phyloP scores from a whole-genome alignment of 177 flowering plant species.

The Vitis hybrid region DNA sequence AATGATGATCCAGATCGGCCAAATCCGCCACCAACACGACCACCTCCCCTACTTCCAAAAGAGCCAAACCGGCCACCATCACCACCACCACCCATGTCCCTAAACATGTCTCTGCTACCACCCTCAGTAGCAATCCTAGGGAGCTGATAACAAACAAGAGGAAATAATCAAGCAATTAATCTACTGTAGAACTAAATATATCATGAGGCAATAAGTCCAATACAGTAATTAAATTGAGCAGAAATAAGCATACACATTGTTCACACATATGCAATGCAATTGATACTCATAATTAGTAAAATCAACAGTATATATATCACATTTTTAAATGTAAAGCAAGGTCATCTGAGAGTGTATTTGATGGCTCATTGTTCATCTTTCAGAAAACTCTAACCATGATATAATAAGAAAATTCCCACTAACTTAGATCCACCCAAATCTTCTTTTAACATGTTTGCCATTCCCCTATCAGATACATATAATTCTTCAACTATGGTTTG shows the following conservation, averaged over 20 bases:
- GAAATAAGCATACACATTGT: neutral
- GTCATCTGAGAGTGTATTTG: too few species aligned
- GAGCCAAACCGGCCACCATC: conserved; percentile 34
- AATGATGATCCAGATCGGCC: conserved; percentile 21
- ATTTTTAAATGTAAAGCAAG: too few species aligned
- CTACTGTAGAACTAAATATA: neutral
- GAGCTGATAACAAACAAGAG: conserved; percentile 42
- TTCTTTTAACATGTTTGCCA: neutral
- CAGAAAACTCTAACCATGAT: neutral
- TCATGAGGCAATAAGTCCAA: neutral
- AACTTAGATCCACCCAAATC: neutral
- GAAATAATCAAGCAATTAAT: neutral
- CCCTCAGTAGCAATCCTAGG: conserved; percentile 55
- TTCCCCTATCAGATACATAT: neutral
- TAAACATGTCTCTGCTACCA: conserved; percentile 39
- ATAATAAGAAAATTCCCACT: neutral
- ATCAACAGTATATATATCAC: neutral
- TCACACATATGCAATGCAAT: too few species aligned
- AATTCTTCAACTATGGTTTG: too few species aligned
- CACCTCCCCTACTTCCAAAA: conserved; percentile 26
- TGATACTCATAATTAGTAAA: too few species aligned
- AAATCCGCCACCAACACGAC: conserved; percentile 25
- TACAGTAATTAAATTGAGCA: neutral
- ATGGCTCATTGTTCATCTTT: neutral
- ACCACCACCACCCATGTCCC: conserved; percentile 37